phyloP scores from a whole-genome alignment of 2,329 filamentous ascomycete genomes.

The Ascochyta lentis region DNA sequence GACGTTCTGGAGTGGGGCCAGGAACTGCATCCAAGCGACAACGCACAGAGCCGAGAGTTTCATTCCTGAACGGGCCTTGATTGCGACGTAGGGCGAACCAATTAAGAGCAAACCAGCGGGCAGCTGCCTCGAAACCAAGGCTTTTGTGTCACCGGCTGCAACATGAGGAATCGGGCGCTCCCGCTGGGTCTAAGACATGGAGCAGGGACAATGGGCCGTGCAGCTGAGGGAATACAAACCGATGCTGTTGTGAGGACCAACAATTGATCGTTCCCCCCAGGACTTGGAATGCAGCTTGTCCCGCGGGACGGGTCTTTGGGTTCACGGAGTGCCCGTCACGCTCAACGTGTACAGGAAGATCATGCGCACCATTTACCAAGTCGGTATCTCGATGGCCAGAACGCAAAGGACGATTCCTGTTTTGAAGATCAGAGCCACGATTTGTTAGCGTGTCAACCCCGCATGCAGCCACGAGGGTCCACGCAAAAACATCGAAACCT shows the following conservation, averaged over 20 bases:
- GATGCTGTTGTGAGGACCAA: neutral
- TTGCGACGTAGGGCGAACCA: slow-evolving; percentile 31
- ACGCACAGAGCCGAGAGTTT: slow-evolving; percentile 40
- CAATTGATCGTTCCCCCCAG: neutral
- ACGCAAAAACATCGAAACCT: no score
- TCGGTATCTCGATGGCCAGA: neutral
- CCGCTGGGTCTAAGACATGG: neutral
- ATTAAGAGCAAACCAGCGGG: slow-evolving; percentile 22
- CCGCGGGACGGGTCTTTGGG: neutral
- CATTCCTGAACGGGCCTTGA: slow-evolving; percentile 26
- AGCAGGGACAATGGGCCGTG: neutral
- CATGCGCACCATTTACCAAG: slow-evolving; percentile 5
- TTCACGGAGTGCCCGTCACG: neutral
- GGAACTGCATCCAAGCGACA: slow-evolving; percentile 37
- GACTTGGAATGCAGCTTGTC: neutral
- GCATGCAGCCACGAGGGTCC: neutral
- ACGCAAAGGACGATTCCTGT: neutral
- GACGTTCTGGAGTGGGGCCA: slow-evolving; percentile 30
- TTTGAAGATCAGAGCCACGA: no score
- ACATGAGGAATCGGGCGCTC: slow-evolving; percentile 5
- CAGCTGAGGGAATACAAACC: neutral
- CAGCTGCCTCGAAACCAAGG: slow-evolving; percentile 36
- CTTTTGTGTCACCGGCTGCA: slow-evolving; percentile 20
- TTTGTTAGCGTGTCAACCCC: neutral
- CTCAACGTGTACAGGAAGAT: neutral